phyloP scores from a whole-genome alignment of 2,329 filamentous ascomycete species.

The Xenoacremonium recifei region DNA sequence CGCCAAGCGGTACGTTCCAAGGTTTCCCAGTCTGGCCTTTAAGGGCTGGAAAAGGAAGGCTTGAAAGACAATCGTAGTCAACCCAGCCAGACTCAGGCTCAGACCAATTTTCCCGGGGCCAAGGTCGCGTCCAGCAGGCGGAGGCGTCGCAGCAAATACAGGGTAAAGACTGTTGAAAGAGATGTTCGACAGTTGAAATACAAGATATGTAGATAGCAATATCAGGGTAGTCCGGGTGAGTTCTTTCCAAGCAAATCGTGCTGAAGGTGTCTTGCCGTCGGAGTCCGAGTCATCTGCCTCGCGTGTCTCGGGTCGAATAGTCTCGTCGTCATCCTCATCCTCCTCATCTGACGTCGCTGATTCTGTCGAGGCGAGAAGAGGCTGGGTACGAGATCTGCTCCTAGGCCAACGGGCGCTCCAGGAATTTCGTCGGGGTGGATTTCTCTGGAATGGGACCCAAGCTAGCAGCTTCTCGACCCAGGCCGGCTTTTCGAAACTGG shows the following conservation, averaged over 20 bases:
- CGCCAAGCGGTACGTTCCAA: conserved; percentile 76
- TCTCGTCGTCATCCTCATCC: conserved; percentile 23
- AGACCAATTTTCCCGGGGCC: conserved; percentile 80
- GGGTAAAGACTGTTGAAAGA: conserved; percentile 95
- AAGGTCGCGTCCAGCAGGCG: conserved; percentile 75
- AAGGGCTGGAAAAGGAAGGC: conserved; percentile 79
- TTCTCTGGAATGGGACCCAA: conserved; percentile 22
- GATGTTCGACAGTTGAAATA: conserved; percentile 92
- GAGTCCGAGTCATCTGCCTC: conserved; percentile 28
- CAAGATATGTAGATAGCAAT: conserved; percentile 80
- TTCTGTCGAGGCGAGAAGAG: conserved; percentile 27
- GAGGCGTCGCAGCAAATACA: conserved; percentile 76
- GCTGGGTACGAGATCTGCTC: conserved; percentile 21
- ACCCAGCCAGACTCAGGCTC: conserved; percentile 78
- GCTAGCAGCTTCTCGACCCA: conserved; percentile 33
- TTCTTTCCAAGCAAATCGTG: conserved; percentile 43
- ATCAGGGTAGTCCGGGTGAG: conserved; percentile 80
- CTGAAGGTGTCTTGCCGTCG: conserved; percentile 12
- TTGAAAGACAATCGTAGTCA: conserved; percentile 88
- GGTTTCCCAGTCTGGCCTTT: conserved; percentile 78
- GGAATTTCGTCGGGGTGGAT: conserved; percentile 26
- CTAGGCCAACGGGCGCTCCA: conserved; percentile 41
- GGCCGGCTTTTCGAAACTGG: conserved; percentile 28
- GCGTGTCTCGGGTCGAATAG: conserved; percentile 13
- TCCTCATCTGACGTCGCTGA: conserved; percentile 26